Evolutionary conservation across 257 asterid genomes (phyloP), one percentile per base, ranked within the genome.

Genomic region (Echium plantagineum): DNA sequence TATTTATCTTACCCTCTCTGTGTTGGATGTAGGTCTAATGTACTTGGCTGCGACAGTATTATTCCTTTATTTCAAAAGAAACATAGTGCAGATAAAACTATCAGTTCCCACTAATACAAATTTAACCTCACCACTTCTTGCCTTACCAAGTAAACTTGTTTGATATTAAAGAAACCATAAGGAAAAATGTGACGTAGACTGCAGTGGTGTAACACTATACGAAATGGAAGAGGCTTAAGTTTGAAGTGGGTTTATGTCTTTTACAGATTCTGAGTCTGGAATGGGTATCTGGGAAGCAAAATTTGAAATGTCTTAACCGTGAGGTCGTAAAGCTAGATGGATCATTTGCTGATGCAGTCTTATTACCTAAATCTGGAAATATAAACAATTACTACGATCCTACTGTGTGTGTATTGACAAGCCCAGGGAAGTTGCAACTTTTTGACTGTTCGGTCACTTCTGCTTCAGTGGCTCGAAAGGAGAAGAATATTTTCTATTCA

Each of bases 231-330:
- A 53, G 57, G 57, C 7, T 21, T 6, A 53, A 21, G 2, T 9
- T 53, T 53, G 56, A 18, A 53, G 28, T 53, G 21, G 22, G 8
- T 19, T 53, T 1, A 19, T 21, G 22, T 61, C 55, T 53, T 57
- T 63, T 57, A 67, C 81, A 88, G 97, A 82, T 89, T 72, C 83
- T 89, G 63, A 69, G 72, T 57, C 81, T 89, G 67, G 93, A 82
- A 72, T 86, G 93, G 95, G 78, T 90, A 61, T 71, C 94, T 73
- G 88, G 93, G 64, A 75, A 67, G 78, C 88, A 86, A 80, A 75
- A 85, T 63, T 69, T 89, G 68, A 77, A 64, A 73, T 86, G 95
- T 73, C 70, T 63, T 62, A 75, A 78, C 71, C 94, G 94, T 64
- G 71, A 71, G 67, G 94, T 82, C 73, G 83, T 89, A 72, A 73